Conservation (phyloP, 163 green algal genomes). For the Chlamydomonas reinhardtii region DNA sequence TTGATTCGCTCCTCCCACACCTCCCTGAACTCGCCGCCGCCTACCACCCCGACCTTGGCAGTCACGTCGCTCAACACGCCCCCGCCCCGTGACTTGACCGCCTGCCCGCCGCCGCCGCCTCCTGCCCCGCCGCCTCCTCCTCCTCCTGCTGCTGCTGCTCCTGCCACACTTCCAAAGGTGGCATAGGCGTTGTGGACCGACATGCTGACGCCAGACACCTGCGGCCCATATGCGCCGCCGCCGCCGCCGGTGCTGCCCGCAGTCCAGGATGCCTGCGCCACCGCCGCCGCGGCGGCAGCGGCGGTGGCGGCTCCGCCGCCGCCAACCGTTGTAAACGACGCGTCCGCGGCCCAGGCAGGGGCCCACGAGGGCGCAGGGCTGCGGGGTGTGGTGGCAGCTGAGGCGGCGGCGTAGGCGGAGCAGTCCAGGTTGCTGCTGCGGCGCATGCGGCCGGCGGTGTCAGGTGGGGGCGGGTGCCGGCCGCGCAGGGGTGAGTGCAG, state of each 20-base stretch:
- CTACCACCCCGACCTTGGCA: conserved; percentile 8
- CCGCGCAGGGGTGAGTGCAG: neutral
- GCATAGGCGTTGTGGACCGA: too few relatives aligned
- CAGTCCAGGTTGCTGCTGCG: too few relatives aligned
- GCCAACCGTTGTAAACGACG: neutral
- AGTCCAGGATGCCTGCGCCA: neutral
- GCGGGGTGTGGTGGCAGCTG: neutral
- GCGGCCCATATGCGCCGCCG: neutral
- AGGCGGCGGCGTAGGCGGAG: neutral
- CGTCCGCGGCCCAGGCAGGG: neutral
- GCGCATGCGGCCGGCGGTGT: too few relatives aligned
- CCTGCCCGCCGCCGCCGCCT: neutral
- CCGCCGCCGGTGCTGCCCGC: neutral
- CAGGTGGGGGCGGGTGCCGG: too few relatives aligned
- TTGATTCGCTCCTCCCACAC: conserved; percentile 58
- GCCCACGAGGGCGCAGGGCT: too few relatives aligned
- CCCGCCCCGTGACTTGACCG: conserved; percentile 19
- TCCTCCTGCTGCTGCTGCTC: neutral
- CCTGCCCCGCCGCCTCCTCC: neutral
- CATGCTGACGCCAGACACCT: neutral
- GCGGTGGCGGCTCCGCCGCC: too few relatives aligned
- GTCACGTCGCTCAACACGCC: conserved; percentile 27
- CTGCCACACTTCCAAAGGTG: too few relatives aligned
- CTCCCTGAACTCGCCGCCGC: conserved; percentile 47
- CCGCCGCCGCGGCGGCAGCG: neutral